phyloP scores from a whole-genome alignment of 805 yeast species.

The Candida piceae region DNA sequence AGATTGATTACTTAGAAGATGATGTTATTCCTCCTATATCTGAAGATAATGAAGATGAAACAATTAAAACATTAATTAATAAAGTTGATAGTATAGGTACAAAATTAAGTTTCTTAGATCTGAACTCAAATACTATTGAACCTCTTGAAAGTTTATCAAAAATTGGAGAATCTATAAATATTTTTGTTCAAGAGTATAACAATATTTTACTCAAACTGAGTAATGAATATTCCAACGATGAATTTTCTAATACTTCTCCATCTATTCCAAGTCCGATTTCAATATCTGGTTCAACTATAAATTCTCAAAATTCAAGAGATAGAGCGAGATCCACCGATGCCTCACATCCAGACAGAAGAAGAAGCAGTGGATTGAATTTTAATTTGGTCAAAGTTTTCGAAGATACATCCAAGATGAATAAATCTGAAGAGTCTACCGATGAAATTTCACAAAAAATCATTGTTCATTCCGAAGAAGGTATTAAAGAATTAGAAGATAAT shows the following conservation, averaged over 20 bases:
- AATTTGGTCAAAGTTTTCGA: slow-evolving; percentile 21
- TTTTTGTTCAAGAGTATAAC: slow-evolving; percentile 13
- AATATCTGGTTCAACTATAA: too few relatives aligned
- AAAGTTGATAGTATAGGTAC: slow-evolving; percentile 15
- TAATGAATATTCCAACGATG: background rate
- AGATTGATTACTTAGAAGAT: slow-evolving; percentile 3
- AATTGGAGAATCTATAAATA: slow-evolving; percentile 10
- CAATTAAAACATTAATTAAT: slow-evolving; percentile 9
- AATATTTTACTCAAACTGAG: slow-evolving; percentile 1
- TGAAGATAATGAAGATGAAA: slow-evolving; percentile 21
- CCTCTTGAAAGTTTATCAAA: slow-evolving; percentile 8
- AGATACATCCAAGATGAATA: slow-evolving; percentile 7
- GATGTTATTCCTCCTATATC: slow-evolving; percentile 10
- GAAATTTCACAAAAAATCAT: too few relatives aligned
- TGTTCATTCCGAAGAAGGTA: slow-evolving; percentile 14
- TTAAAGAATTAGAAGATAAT: slow-evolving; percentile 6
- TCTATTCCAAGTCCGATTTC: too few relatives aligned
- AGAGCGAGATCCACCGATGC: slow-evolving; percentile 7
- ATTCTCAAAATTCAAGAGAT: slow-evolving; percentile 2
- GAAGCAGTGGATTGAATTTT: slow-evolving; percentile 28
- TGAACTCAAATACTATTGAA: slow-evolving; percentile 9
- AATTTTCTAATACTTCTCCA: slow-evolving; percentile 1
- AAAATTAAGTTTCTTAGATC: slow-evolving; percentile 18
- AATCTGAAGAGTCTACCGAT: background rate
- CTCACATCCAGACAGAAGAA: slow-evolving; percentile 13